Evolutionary conservation across 2,329 filamentous ascomycete genomes (phyloP), one percentile per base, ranked within the genome.

Genomic region (Botrytis tulipae): DNA sequence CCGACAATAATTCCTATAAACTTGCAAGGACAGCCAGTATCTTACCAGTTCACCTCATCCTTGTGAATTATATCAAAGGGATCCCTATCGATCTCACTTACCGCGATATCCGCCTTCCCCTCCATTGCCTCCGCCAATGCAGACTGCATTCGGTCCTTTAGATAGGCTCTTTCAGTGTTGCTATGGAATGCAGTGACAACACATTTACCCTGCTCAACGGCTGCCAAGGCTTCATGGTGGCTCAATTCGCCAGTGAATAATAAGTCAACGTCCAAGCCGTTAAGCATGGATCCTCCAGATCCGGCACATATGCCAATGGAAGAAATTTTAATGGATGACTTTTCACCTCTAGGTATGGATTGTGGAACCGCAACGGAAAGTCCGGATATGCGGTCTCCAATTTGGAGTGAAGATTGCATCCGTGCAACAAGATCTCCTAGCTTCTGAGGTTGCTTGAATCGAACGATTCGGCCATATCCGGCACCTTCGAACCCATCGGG

Each of bases 231-330:
- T 76, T 96, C 94, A 81, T 99, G 96, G 81, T 99, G 96, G 79
- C 90, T 93, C 86, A 98, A 89, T 84, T 99, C 96, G 2, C 96
- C 96, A 0, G 94, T 98, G 78, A 99, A 93, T 6, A 97, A 83
- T 57, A 98, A 82, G 79, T 98, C 94, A 0, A 94, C 93, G 60
- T 88, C 85, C 4, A 90, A 85, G 59, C 87, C 87, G 75, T 90
- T 89, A 74, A 98, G 88, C 32, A 98, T 87, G 57, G 91, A 89
- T 2, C 91, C 92, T 0, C 96, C 96, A 10, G 93, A 96, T 2
- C 96, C 96, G 0, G 96, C 95, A 78, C 95, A 98, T 54, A 98
- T 92, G 8, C 92, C 95, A 16, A 97, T 90, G 65, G 89, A 92
- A 25, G 84, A 84, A 73, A 97, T 90, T 46, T 81, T 84, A 46